Base-by-base conservation (phyloP, 2,329 filamentous ascomycete genomes). In the Truncatella angustata region DNA sequence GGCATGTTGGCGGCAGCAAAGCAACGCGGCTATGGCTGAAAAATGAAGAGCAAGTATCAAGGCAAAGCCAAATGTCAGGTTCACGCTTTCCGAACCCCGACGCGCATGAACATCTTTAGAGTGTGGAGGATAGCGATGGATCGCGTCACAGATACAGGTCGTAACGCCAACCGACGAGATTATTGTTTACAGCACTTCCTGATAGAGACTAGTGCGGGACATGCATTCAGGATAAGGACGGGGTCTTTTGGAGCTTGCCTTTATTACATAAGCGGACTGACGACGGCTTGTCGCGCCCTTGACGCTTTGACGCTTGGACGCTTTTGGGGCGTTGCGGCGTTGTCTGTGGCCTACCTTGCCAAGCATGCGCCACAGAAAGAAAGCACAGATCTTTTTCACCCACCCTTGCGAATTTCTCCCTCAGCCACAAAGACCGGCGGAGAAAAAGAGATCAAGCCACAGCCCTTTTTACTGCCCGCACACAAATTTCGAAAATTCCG, bases 171-270 rank as follows among this genome's bases (percentile, higher is more conserved):
- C 23, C 10, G 28, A 30, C 10, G 9, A 11, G 30, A 26, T 18
- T 35, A 26, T 53, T 53, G 48, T 53, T 53, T 53, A 53, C 51
- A 50, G 23, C 30, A 45, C 40, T 53, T 50, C 51, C 47, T 46
- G 10, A 34, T 53, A 11, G 18, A 40, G 51, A 18, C 21, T 50
- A 50, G 47, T 24, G 35, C 21, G 24, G 35, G 35, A 28, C 47
- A 11, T 26, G 20, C 18, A 9, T 24, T 14, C 3, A 43, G 24
- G 16, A 21, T 43, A n/a, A 24, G 40, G 40, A 16, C 21, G 9
- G 23, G 11, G 21, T 43, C 12, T 12, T 26, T 43, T 24, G 21
- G 23, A 14, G 24, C 10, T 26, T 24, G 40, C 40, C 20, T 14
- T 24, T n/a, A 28, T n/a, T n/a, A n/a, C n/a, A n/a, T n/a, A n/a